Evolutionary conservation across 164 flowering plant species (phyloP).

Genomic region (Vitis cinerea): DNA sequence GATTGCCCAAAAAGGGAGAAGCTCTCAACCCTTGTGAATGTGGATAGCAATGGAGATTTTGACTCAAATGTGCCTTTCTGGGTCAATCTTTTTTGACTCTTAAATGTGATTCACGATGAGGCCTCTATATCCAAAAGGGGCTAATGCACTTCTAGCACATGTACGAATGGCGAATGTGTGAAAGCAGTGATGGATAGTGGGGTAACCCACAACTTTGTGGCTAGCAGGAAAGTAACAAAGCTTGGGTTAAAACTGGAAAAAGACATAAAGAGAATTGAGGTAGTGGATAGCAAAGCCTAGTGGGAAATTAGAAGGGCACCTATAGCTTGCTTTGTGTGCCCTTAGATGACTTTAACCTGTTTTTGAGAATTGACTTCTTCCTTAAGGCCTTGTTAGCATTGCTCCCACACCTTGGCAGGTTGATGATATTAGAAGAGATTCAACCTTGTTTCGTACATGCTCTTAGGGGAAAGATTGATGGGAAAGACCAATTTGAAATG

Average conservation of each 20-base stretch:
- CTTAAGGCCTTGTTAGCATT: neutral
- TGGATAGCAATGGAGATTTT: neutral
- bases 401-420: slow-evolving; percentile 10
- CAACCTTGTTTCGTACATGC: slow-evolving; percentile 1
- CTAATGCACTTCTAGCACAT: slow-evolving; percentile 1
- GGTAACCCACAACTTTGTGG: slow-evolving; percentile 13
- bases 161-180: neutral
- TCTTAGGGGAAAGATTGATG: neutral
- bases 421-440: neutral
- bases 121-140: neutral
- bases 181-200: slow-evolving; percentile 3
- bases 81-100: neutral
- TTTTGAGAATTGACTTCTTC: slow-evolving; percentile 9
- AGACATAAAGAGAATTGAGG: neutral
- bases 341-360: slow-evolving; percentile 15
- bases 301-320: slow-evolving; percentile 4
- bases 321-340: neutral
- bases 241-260: neutral
- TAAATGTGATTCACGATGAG: neutral
- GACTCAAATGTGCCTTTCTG: neutral
- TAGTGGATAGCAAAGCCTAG: neutral
- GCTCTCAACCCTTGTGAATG: neutral
- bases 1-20: slow-evolving; percentile 9
- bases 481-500: neutral
- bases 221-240: neutral